phyloP scores from a whole-genome alignment of 1,284 basidiomycete genomes.

The Austroboletus novae-zelandiae region DNA sequence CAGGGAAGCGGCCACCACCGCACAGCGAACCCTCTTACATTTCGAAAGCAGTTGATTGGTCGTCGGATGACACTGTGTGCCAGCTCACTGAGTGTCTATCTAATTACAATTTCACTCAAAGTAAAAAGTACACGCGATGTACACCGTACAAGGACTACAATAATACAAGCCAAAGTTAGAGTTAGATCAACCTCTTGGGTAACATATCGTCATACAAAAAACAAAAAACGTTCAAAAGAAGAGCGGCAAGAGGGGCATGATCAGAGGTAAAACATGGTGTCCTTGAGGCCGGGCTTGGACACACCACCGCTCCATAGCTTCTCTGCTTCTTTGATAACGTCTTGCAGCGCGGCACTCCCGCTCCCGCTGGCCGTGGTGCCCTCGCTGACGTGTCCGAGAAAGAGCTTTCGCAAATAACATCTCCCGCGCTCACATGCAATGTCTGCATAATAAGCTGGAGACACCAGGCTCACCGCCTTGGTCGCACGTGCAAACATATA shows the following conservation, averaged over 20 bases:
- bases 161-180: too few species aligned
- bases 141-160: too few species aligned
- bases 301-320: constrained; percentile 59
- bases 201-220: too few species aligned
- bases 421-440: constrained; percentile 77
- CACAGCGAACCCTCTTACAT: too few species aligned
- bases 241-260: not conserved
- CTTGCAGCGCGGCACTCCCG: constrained; percentile 39
- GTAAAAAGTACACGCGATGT: too few species aligned
- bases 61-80: too few species aligned
- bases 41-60: too few species aligned
- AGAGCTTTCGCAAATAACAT: constrained; percentile 69
- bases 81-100: too few species aligned
- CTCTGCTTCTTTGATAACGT: constrained; percentile 51
- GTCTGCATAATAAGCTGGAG: constrained; percentile 77
- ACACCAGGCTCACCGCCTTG: constrained; percentile 74
- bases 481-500: constrained; percentile 80
- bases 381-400: constrained; percentile 45
- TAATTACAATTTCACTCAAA: too few species aligned
- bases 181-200: too few species aligned
- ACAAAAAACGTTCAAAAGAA: too few species aligned
- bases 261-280: constrained; percentile 78
- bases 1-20: too few species aligned
- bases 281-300: constrained; percentile 44
- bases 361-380: constrained; percentile 34